phyloP scores from a whole-genome alignment of 225 moss, liverwort and hornwort genomes.

The Physcomitrellopsis africana region DNA sequence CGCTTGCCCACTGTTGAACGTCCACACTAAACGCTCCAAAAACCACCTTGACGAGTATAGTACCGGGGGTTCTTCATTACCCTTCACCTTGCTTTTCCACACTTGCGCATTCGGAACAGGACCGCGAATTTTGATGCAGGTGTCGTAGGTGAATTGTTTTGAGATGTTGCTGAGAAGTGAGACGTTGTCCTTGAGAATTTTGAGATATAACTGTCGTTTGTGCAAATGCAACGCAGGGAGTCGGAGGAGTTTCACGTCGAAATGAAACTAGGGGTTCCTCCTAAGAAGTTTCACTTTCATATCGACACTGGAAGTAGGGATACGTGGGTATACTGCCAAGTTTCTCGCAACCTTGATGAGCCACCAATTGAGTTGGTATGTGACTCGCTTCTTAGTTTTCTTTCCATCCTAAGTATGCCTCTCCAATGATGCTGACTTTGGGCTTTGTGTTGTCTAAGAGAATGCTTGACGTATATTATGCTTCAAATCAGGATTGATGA shows the following conservation, averaged over 20 bases:
- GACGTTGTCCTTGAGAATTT: not conserved
- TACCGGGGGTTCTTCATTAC: conserved; percentile 16
- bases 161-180: not conserved
- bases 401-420: not conserved
- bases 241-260: not conserved
- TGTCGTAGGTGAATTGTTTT: conserved; percentile 2
- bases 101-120: not conserved
- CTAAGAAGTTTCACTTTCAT: conserved; percentile 18
- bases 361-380: not conserved
- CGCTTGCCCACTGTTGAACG: not conserved
- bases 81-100: conserved; percentile 15
- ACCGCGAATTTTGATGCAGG: not conserved
- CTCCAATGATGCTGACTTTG: not conserved
- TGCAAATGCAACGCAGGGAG: not conserved
- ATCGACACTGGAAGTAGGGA: conserved; percentile 24
- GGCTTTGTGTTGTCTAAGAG: no score
- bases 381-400: not conserved
- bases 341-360: not conserved
- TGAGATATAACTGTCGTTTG: not conserved
- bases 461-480: no score
- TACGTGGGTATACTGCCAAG: conserved; percentile 21
- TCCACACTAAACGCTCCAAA: conserved; percentile 23
- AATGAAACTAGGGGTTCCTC: conserved; percentile 28
- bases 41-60: conserved; percentile 7
- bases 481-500: no score